A percentile compares a stretch with the other conserved stretches of the same genome.
These are phyloP conservation scores for Mycosphaerella sp. DNA, from an alignment of 2,329 filamentous ascomycete species.

Conservation along the genomic window DNA sequence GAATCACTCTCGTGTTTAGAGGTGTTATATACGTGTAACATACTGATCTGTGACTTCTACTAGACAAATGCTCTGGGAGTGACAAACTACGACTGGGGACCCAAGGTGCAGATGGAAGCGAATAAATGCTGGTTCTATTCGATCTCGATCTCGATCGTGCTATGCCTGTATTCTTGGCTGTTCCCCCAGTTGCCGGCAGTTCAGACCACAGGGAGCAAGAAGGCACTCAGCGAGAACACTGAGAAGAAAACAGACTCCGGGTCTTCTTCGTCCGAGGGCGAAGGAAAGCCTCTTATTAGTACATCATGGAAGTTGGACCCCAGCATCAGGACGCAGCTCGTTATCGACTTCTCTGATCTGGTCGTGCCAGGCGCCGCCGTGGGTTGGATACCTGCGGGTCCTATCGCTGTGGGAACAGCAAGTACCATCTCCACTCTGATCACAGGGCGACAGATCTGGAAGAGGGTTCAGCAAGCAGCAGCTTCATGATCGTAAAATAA, in stretches of 20 bases:
- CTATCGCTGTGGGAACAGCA: conserved; percentile 50
- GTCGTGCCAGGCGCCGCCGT: conserved; percentile 55
- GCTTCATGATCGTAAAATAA: no score
- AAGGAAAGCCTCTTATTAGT: neutral
- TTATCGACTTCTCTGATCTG: conserved; percentile 57
- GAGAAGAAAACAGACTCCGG: no score
- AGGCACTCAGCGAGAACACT: no score
- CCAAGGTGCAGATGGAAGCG: conserved; percentile 51
- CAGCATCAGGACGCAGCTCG: conserved; percentile 39
- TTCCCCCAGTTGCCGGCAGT: no score
- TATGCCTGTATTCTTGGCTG: conserved; percentile 36
- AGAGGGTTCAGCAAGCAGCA: conserved; percentile 20
- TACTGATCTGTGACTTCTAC: neutral
- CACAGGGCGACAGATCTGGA: conserved; percentile 57
- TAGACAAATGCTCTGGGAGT: conserved; percentile 47
- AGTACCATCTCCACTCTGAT: conserved; percentile 59
- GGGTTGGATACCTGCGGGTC: conserved; percentile 53
- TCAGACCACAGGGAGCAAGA: neutral
- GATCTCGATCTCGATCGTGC: conserved; percentile 47
- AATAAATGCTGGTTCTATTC: conserved; percentile 66
- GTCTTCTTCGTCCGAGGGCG: no score
- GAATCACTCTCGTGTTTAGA: neutral
- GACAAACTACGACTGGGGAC: conserved; percentile 40
- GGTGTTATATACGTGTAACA: no score
- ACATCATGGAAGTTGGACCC: neutral